Evolutionary conservation across 108 stramenopile genomes (phyloP), one percentile per base, ranked within the genome.

Genomic region (Pseudonitzschia multiseries): DNA sequence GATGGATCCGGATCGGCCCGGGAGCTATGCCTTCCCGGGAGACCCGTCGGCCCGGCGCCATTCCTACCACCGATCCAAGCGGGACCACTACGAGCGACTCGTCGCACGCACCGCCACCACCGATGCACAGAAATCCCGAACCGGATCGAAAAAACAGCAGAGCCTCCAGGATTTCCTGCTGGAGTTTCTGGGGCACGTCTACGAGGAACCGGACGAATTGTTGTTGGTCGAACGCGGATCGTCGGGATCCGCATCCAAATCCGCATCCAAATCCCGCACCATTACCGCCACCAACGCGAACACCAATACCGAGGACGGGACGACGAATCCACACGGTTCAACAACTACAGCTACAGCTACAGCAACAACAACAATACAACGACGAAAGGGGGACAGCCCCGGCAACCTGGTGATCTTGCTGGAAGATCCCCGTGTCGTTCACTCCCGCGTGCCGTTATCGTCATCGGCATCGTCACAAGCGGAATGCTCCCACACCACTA

Each of bases 191-290:
- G 10, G 10, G 5, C 29, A 62, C 29, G 33, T 62, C 21, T 62
- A 18, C 40, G 61, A 62, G n/a, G 61, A 62, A 24, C 54, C 54
- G 17, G 54, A 24, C 2, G 54, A 56, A 10, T 56, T 56, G n/a
- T n/a, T n/a, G n/a, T n/a, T n/a, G n/a, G n/a, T n/a, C n/a, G n/a
- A n/a, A n/a, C n/a, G n/a, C n/a, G n/a, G n/a, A n/a, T n/a, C n/a
- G n/a, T 26, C 44, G 66, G 46, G 42, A 67, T 67, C 18, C 65
- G 41, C n/a, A 24, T 65, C 17, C 20, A n/a, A n/a, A n/a, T n/a
- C n/a, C n/a, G n/a, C n/a, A n/a, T n/a, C n/a, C n/a, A n/a, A n/a
- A n/a, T n/a, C n/a, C n/a, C n/a, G n/a, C n/a, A n/a, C n/a, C n/a
- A n/a, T n/a, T n/a, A 15, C 22, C 40, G 0, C 9, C 14, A 15